phyloP scores from a whole-genome alignment of 2,329 filamentous ascomycete genomes.

The Diaporthe citri region DNA sequence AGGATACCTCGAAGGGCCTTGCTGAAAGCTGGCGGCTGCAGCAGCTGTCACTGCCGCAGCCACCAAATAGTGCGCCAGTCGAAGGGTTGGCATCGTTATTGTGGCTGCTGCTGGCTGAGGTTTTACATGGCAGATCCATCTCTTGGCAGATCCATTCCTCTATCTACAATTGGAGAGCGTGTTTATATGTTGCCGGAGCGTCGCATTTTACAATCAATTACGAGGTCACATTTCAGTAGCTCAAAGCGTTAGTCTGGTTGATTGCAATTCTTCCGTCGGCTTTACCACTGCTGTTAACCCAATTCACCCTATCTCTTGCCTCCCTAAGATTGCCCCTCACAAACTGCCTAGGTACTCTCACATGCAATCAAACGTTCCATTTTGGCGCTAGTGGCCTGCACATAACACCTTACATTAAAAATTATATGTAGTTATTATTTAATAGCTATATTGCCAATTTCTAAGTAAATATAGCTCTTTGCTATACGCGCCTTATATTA shows the following conservation, averaged over 20 bases:
- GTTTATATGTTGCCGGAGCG: not conserved
- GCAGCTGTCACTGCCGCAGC: not conserved
- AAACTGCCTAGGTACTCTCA: not conserved
- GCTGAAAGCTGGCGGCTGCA: not conserved
- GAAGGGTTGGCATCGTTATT: not conserved
- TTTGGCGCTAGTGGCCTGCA: no score
- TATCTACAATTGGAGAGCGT: not conserved
- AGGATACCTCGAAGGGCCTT: not conserved
- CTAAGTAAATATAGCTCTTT: no score
- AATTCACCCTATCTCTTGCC: not conserved
- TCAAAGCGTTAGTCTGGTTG: not conserved
- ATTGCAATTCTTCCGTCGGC: constrained; percentile 6
- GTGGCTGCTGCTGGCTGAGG: not conserved
- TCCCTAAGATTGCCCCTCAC: not conserved
- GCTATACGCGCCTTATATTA: no score
- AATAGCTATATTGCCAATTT: no score
- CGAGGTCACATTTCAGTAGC: not conserved
- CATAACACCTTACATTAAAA: no score
- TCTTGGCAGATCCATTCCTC: no score
- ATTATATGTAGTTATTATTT: no score
- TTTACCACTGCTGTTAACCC: not conserved
- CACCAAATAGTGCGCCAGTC: not conserved
- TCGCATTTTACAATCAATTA: not conserved
- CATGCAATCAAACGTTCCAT: no score
- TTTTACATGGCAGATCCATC: not conserved